Percentiles rank a stretch among this genome's conserved stretches.
phyloP scores from a whole-genome alignment of 345 rosid genomes.

The Excoecaria cochinchinensis region DNA sequence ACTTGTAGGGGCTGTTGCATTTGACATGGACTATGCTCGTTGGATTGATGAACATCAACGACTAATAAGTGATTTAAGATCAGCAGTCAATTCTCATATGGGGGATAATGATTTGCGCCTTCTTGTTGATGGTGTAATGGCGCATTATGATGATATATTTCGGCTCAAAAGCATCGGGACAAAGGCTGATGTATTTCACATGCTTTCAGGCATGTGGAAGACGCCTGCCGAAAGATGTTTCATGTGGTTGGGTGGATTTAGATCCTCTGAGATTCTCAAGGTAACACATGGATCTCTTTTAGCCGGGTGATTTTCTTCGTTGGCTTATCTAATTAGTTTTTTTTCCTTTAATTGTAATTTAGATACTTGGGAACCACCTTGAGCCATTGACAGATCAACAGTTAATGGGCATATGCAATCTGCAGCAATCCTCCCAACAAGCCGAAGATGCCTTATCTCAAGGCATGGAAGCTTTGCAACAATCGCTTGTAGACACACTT shows the following conservation, averaged over 20 bases:
- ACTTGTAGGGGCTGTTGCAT: constrained; percentile 63
- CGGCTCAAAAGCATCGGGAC: constrained; percentile 66
- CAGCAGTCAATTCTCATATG: constrained; percentile 61
- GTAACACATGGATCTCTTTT: constrained; percentile 26
- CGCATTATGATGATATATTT: constrained; percentile 73
- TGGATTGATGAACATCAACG: constrained; percentile 93
- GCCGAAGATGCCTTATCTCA: constrained; percentile 97
- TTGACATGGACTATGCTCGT: constrained; percentile 74
- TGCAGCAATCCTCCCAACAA: constrained; percentile 95
- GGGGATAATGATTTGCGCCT: constrained; percentile 61
- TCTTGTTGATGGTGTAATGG: constrained; percentile 75
- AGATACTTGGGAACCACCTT: constrained; percentile 85
- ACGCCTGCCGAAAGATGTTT: constrained; percentile 91
- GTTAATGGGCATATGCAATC: constrained; percentile 86
- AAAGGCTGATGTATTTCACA: constrained; percentile 85
- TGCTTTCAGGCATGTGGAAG: constrained; percentile 98
- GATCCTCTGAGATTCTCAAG: constrained; percentile 91
- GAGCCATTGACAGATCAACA: constrained; percentile 92
- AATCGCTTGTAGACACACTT: constrained; percentile 78
- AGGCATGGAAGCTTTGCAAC: constrained; percentile 97
- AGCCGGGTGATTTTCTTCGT: neutral
- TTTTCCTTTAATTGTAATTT: constrained; percentile 8
- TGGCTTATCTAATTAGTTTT: neutral
- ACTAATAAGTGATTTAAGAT: constrained; percentile 66
- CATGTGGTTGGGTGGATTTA: constrained; percentile 97